A percentile compares a stretch with the other conserved stretches of the same genome.
phyloP scores from a whole-genome alignment of 2,329 filamentous ascomycete species.

The Plenodomus tracheiphilus region DNA sequence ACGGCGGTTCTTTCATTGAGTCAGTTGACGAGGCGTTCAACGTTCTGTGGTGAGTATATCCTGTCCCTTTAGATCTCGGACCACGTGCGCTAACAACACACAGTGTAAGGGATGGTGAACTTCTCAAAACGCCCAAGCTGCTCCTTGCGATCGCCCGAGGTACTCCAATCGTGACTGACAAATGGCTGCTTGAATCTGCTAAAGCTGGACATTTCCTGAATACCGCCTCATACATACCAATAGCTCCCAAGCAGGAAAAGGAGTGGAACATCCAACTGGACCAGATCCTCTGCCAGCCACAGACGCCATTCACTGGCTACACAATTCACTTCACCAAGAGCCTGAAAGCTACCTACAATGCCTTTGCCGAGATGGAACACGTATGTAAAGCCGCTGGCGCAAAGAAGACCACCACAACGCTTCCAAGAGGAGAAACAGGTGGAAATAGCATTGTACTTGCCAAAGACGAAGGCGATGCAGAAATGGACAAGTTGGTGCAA shows the following conservation, averaged over 20 bases:
- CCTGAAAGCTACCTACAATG: constrained; percentile 36
- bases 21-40: constrained; percentile 38
- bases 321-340: constrained; percentile 54
- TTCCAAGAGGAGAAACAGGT: constrained; percentile 20
- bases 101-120: constrained; percentile 44
- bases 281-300: constrained; percentile 37
- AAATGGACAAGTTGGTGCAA: constrained; percentile 38
- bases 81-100: constrained; percentile 12
- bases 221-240: constrained; percentile 38
- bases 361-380: constrained; percentile 45
- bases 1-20: constrained; percentile 34
- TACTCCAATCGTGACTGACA: constrained; percentile 51
- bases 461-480: constrained; percentile 39
- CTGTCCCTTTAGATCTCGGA: neutral
- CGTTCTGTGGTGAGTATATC: constrained; percentile 35
- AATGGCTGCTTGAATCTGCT: constrained; percentile 50
- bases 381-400: constrained; percentile 47
- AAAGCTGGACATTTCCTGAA: constrained; percentile 43
- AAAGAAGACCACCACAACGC: constrained; percentile 26
- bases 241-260: constrained; percentile 38
- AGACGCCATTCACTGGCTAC: constrained; percentile 52
- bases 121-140: constrained; percentile 52
- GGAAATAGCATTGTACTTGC: constrained; percentile 45
- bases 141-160: constrained; percentile 49
- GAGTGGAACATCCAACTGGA: constrained; percentile 45